Percentiles rank a stretch among this genome's conserved stretches.
Conservation (phyloP, 2,329 filamentous ascomycete species). For the Diaporthe citri region DNA sequence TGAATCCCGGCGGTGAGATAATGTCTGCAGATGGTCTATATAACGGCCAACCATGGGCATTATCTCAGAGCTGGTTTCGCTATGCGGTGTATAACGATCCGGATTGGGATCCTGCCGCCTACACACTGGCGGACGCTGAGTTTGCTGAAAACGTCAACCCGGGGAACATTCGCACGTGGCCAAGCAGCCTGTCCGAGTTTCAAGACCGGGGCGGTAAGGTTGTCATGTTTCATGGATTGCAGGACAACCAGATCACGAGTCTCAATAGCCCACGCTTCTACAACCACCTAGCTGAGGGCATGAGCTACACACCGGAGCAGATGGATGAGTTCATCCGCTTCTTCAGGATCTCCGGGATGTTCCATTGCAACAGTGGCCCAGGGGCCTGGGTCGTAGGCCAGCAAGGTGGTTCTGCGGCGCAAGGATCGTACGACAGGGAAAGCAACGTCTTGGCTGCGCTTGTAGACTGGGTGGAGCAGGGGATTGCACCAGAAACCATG, state of each 20-base stretch:
- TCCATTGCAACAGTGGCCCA: conserved; percentile 61
- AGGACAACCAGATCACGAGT: conserved; percentile 58
- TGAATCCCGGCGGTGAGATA: conserved; percentile 61
- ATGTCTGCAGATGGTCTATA: conserved; percentile 52
- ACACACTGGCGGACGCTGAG: conserved; percentile 54
- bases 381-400: conserved; percentile 53
- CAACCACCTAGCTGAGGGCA: conserved; percentile 57
- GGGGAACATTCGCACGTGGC: conserved; percentile 43
- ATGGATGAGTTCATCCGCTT: conserved; percentile 61
- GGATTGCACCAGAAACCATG: conserved; percentile 55
- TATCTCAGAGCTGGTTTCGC: conserved; percentile 60
- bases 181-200: conserved; percentile 54
- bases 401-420: conserved; percentile 35
- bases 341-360: conserved; percentile 66
- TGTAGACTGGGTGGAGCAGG: conserved; percentile 61
- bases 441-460: conserved; percentile 59
- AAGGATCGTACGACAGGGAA: conserved; percentile 49
- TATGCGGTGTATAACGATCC: conserved; percentile 59
- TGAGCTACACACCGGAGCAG: conserved; percentile 50
- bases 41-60: conserved; percentile 54
- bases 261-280: conserved; percentile 62
- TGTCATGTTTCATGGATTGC: conserved; percentile 59
- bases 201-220: conserved; percentile 57
- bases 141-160: conserved; percentile 42
- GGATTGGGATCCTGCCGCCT: conserved; percentile 54